Evolutionary conservation across 345 rosid genomes (phyloP).

Genomic region (Erysimum cheiranthoides): DNA sequence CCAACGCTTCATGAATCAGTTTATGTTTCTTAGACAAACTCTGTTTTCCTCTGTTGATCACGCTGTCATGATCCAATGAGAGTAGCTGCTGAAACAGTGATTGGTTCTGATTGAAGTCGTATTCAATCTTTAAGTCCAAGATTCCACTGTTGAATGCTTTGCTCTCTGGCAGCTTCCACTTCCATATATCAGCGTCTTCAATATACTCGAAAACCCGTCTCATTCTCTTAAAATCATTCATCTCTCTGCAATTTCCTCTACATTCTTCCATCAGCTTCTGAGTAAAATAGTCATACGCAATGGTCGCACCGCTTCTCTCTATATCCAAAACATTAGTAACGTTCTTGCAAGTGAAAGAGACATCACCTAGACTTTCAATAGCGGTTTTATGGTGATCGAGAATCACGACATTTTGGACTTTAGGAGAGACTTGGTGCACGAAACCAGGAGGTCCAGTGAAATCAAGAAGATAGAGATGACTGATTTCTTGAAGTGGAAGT

Average conservation of each 20-base stretch:
- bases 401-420: constrained; percentile 58
- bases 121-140: constrained; percentile 62
- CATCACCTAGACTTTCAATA: constrained; percentile 50
- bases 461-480: constrained; percentile 74
- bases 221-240: constrained; percentile 49
- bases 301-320: constrained; percentile 75
- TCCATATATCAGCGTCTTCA: constrained; percentile 79
- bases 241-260: constrained; percentile 19
- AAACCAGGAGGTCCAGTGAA: constrained; percentile 70
- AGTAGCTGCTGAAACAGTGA: constrained; percentile 73
- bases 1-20: constrained; percentile 58
- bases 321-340: constrained; percentile 62
- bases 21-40: constrained; percentile 60
- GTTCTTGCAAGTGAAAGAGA: constrained; percentile 47
- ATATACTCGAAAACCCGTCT: constrained; percentile 69
- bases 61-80: constrained; percentile 58
- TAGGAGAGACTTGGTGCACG: constrained; percentile 56
- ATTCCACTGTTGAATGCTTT: constrained; percentile 79
- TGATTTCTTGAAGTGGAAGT: constrained; percentile 66
- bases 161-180: constrained; percentile 69
- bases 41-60: constrained; percentile 57
- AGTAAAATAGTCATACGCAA: constrained; percentile 78
- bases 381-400: constrained; percentile 83
- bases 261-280: constrained; percentile 47
- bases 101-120: constrained; percentile 50